Conservation (phyloP, 306 rosid genomes). For the Mimosa pudica region DNA sequence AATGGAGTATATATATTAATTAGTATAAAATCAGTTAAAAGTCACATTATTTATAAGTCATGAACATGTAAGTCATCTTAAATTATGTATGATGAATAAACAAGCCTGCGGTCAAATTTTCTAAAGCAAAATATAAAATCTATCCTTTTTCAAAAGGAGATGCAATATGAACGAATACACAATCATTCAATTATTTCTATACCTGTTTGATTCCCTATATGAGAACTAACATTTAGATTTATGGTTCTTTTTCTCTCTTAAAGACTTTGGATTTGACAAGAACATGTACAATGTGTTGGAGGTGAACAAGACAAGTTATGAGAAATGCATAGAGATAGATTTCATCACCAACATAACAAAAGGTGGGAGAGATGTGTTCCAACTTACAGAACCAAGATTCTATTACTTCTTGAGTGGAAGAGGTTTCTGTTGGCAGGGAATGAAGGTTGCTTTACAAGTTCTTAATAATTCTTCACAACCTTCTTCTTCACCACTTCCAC, state of each 20-base stretch:
- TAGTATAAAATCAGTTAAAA: not conserved
- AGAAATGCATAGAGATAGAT: slow-evolving; percentile 49
- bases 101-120: not conserved
- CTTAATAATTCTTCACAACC: slow-evolving; percentile 6
- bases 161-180: not conserved
- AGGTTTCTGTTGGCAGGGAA: slow-evolving; percentile 58
- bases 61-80: not conserved
- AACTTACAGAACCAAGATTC: slow-evolving; percentile 39
- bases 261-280: slow-evolving; percentile 69
- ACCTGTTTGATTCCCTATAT: not conserved
- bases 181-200: not conserved
- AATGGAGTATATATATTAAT: no score
- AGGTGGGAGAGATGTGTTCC: slow-evolving; percentile 64
- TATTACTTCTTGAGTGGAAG: slow-evolving; percentile 63
- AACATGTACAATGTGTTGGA: slow-evolving; percentile 54
- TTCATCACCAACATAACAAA: slow-evolving; percentile 47
- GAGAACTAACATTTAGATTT: not conserved
- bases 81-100: not conserved
- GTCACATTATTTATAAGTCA: not conserved
- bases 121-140: no score
- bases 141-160: not conserved
- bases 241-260: not conserved
- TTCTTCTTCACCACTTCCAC: slow-evolving; percentile 27
- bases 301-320: slow-evolving; percentile 66
- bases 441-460: slow-evolving; percentile 53